Conservation (phyloP, 169 alveolate genomes). For the Cryptosporidium muris region DNA sequence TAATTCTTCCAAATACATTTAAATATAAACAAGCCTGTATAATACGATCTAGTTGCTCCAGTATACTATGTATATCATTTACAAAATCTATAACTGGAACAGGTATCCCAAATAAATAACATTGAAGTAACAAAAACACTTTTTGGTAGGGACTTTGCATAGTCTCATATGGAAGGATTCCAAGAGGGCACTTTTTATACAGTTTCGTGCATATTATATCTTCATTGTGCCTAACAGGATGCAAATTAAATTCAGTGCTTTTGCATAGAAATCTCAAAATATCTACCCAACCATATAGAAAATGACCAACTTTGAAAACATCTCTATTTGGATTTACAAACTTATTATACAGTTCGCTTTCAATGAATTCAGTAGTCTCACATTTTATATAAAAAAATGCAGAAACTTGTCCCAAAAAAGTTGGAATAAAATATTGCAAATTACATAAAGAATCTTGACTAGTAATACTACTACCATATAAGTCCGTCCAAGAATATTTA, state of each 20-base stretch:
- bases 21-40: conserved; percentile 84
- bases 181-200: conserved; percentile 85
- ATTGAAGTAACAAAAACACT: conserved; percentile 89
- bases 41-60: conserved; percentile 87
- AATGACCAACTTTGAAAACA: conserved; percentile 1
- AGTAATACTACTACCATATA: not conserved
- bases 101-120: conserved; percentile 74
- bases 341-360: conserved; percentile 51
- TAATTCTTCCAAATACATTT: conserved; percentile 55
- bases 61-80: conserved; percentile 85
- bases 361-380: conserved; percentile 63
- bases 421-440: conserved; percentile 50
- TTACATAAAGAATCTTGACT: not conserved
- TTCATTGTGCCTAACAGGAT: conserved; percentile 94
- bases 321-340: conserved; percentile 54
- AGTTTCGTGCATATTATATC: conserved; percentile 89
- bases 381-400: conserved; percentile 76
- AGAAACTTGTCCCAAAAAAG: conserved; percentile 75
- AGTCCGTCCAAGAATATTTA: conserved; percentile 8
- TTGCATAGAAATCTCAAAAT: conserved; percentile 81
- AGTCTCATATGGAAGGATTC: conserved; percentile 85
- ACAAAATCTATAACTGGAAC: conserved; percentile 87
- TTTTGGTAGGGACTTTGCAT: conserved; percentile 88
- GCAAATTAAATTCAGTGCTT: conserved; percentile 89
- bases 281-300: conserved; percentile 28